Evolutionary conservation across 441 rosid genomes (phyloP).

Genomic region (Rhodomyrtus psidioides): DNA sequence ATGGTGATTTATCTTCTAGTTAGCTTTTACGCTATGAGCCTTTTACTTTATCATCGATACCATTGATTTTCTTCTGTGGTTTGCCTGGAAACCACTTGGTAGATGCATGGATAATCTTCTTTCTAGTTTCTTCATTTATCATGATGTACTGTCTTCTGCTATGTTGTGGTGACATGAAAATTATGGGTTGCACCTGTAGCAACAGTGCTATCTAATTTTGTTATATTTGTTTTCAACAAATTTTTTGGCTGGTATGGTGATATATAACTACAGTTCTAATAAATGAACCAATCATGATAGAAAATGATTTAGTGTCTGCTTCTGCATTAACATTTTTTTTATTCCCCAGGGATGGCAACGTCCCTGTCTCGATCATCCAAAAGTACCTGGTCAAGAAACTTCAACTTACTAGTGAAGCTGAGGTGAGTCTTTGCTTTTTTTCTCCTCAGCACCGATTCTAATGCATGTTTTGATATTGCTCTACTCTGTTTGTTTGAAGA

Average conservation of each 20-base stretch:
- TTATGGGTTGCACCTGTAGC: background rate
- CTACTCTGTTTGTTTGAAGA: background rate
- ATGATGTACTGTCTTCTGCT: background rate
- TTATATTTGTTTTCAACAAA: background rate
- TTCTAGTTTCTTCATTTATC: background rate
- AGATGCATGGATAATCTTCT: background rate
- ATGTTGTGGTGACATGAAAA: background rate
- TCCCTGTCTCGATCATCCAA: slow-evolving; percentile 57
- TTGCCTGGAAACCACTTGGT: background rate
- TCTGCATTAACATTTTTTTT: background rate
- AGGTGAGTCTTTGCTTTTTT: slow-evolving; percentile 30
- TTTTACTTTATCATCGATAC: background rate
- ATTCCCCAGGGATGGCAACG: slow-evolving; percentile 50
- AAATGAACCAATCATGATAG: background rate
- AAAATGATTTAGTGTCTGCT: background rate
- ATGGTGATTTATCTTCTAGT: background rate
- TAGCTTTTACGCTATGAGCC: background rate
- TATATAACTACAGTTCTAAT: background rate
- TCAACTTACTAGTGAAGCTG: slow-evolving; percentile 42
- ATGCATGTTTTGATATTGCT: background rate
- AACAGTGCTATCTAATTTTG: background rate
- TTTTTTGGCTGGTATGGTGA: background rate
- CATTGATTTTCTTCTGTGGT: background rate
- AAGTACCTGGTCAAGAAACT: slow-evolving; percentile 68
- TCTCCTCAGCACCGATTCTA: background rate